These are phyloP conservation scores for Penicillium tannophilum DNA, from an alignment of 495 filamentous ascomycete genomes.

Conservation along the genomic window DNA sequence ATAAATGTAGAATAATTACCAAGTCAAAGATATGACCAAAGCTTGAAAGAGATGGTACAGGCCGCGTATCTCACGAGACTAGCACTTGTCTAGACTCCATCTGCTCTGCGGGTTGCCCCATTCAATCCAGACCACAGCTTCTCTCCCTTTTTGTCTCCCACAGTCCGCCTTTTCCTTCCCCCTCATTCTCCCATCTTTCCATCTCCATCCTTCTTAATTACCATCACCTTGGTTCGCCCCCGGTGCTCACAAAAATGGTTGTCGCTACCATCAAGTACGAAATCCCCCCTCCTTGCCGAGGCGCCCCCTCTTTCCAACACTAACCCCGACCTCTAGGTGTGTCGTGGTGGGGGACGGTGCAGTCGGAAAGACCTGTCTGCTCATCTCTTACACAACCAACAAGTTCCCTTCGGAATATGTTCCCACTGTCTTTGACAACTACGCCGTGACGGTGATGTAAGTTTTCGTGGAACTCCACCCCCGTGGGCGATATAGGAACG, in stretches of 20 bases:
- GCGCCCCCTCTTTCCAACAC: conserved; percentile 20
- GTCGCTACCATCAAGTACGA: conserved; percentile 45
- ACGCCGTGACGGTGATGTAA: conserved; percentile 99
- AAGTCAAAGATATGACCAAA: not conserved
- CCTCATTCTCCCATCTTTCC: conserved; percentile 11
- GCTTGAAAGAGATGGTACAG: conserved; percentile 6
- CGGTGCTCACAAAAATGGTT: conserved; percentile 34
- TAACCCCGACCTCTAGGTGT: conserved; percentile 63
- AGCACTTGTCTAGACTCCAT: conserved; percentile 30
- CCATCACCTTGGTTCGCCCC: conserved; percentile 9
- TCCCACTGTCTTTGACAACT: conserved; percentile 98
- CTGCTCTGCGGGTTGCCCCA: conserved; percentile 34
- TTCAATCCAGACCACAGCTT: conserved; percentile 35
- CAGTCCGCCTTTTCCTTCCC: conserved; percentile 11
- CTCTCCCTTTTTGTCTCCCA: conserved; percentile 30
- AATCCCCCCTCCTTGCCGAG: conserved; percentile 20
- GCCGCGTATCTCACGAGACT: conserved; percentile 13
- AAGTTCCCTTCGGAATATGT: conserved; percentile 99
- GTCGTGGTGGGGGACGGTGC: conserved; percentile 99
- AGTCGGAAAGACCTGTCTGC: conserved; percentile 96
- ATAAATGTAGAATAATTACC: not conserved
- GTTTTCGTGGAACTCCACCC: conserved; percentile 36
- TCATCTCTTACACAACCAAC: conserved; percentile 99
- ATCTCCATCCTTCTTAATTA: not conserved
- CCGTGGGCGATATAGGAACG: not conserved